Percentiles rank a stretch among this genome's conserved stretches.
Conservation (phyloP, 2,329 filamentous ascomycete genomes). For the Coleophoma crateriformis region DNA sequence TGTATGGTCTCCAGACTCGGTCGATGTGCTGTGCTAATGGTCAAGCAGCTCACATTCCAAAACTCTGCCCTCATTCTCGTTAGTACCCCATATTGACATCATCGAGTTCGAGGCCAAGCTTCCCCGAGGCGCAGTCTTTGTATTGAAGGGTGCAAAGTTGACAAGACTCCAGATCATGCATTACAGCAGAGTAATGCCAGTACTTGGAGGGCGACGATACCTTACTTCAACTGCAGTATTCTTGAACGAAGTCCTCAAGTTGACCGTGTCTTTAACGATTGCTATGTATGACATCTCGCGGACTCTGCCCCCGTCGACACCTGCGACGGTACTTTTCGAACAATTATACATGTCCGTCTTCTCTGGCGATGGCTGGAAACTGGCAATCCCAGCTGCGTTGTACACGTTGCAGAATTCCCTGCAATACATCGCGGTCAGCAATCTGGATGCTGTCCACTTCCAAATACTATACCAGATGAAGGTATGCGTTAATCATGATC, state of each 20-base stretch:
- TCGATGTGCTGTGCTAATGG: conserved; percentile 21
- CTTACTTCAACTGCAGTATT: conserved; percentile 92
- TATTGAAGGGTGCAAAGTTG: conserved; percentile 5
- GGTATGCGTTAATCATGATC: conserved; percentile 31
- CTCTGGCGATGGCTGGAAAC: conserved; percentile 87
- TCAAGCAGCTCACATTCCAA: conserved; percentile 65
- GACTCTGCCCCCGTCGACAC: conserved; percentile 70
- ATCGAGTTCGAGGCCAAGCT: conserved; percentile 2
- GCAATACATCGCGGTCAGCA: conserved; percentile 87
- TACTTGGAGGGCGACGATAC: conserved; percentile 76
- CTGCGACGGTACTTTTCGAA: conserved; percentile 73
- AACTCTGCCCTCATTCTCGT: conserved; percentile 75
- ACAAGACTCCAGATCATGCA: conserved; percentile 66
- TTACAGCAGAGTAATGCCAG: conserved; percentile 92
- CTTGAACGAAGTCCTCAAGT: conserved; percentile 86
- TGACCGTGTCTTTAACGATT: conserved; percentile 79
- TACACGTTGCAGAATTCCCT: conserved; percentile 93
- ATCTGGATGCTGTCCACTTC: conserved; percentile 87
- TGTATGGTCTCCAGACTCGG: conserved; percentile 34
- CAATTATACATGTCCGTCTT: conserved; percentile 79
- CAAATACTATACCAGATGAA: conserved; percentile 93
- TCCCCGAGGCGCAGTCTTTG: no score
- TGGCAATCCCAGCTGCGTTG: conserved; percentile 80
- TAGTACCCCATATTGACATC: conserved; percentile 21
- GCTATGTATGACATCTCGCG: conserved; percentile 82